Base-by-base conservation (phyloP, 768 basidiomycete species). In the Imleria badia region DNA sequence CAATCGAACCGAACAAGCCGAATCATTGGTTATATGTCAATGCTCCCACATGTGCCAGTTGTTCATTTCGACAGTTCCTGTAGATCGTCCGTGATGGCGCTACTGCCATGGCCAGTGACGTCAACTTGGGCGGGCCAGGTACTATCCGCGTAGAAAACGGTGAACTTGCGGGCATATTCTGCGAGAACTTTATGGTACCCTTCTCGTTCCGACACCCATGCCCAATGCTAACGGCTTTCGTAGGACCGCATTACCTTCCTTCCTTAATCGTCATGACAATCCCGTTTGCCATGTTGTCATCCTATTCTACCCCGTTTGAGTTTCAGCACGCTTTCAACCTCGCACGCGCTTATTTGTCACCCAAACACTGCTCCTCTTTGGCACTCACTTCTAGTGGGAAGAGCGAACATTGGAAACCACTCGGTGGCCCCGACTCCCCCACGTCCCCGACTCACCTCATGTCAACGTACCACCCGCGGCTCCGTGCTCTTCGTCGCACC, bases 131-230 rank as follows among this genome's bases (percentile, higher is more conserved):
- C 1, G 86, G 89, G 0, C 71, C 87, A 1, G 86, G 79, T n/a
- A n/a, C n/a, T 0, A 63, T 91, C 12, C 62, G 68, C 7, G 66
- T 68, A 1, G 73, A 72, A 40, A 73, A 78, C 19, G 75, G 75
- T 0, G 84, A 87, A 48, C 80, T 89, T 20, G 75, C 89, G 19
- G 89, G 86, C 6, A 80, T 91, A 15, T 77, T 89, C 63, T 82
- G 81, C 67, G 78, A 85, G 43, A 91, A 91, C 64, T 84, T 80
- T 33, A 64, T 84, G 66, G 89, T 88, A 69, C 67, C 7, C 17
- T 45, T 35, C 33, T 47, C 30, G 2, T 8, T 35, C 12, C 0
- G 11, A 17, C 15, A 33, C 14, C 30, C 51, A 15, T n/a, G 34
- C 23, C 51, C 9, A 29, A 19, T 5, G 3, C 19, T 52, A 12